A percentile compares a stretch with the other conserved stretches of the same genome.
Evolutionary conservation across 331 rosid genomes (phyloP).

Genomic region (Malus hybrid): DNA sequence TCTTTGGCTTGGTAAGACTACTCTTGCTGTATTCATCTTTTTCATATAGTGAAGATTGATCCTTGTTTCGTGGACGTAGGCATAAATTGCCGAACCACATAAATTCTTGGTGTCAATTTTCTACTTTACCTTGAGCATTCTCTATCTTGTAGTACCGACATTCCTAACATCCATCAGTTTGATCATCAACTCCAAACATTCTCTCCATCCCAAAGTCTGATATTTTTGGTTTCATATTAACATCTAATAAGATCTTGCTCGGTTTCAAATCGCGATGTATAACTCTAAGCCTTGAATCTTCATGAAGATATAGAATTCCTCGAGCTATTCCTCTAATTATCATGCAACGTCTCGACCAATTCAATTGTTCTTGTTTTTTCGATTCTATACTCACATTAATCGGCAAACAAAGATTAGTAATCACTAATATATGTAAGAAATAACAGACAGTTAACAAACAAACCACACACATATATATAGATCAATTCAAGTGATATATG

Average conservation of each 20-base stretch:
- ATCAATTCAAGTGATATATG: no score
- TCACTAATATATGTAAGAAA: not conserved
- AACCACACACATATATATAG: no score
- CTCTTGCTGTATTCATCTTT: no score
- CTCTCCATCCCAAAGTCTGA: constrained; percentile 73
- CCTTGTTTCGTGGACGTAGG: no score
- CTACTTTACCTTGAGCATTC: no score
- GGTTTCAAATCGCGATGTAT: constrained; percentile 65
- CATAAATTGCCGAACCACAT: no score
- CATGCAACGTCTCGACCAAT: constrained; percentile 36
- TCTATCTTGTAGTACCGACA: no score
- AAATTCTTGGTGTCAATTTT: no score
- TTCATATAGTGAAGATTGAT: no score
- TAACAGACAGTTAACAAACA: not conserved
- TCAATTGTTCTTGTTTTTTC: constrained; percentile 1
- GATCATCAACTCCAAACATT: constrained; percentile 25
- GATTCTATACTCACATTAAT: not conserved
- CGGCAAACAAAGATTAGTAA: not conserved
- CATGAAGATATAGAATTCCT: constrained; percentile 57
- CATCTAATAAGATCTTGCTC: constrained; percentile 46
- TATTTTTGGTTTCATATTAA: constrained; percentile 39
- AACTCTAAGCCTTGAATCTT: constrained; percentile 57
- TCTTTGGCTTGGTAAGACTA: no score
- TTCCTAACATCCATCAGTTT: not conserved
- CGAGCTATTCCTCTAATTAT: constrained; percentile 43